These are phyloP conservation scores for Talaromyces sp. DNA, from an alignment of 2,329 filamentous ascomycete genomes.

Conservation along the genomic window DNA sequence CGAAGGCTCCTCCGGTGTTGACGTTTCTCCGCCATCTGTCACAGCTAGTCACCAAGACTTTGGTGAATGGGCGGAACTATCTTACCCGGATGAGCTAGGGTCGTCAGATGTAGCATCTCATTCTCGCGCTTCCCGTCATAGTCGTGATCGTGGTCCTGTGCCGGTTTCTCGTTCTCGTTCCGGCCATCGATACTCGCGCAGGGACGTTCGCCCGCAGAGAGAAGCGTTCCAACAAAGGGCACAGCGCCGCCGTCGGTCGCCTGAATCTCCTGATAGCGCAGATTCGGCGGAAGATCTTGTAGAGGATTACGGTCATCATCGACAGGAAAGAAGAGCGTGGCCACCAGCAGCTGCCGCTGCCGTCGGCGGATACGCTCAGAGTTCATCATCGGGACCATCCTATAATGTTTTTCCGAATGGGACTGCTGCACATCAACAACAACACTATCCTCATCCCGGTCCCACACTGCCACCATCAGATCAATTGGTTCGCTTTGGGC, in stretches of 20 bases:
- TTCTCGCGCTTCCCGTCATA: constrained; percentile 37
- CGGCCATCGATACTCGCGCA: constrained; percentile 37
- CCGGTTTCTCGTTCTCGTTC: constrained; percentile 36
- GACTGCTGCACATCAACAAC: constrained; percentile 26
- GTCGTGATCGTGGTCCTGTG: constrained; percentile 39
- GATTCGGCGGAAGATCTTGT: constrained; percentile 63
- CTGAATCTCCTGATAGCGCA: constrained; percentile 58
- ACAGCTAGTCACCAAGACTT: constrained; percentile 39
- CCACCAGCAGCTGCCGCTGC: constrained; percentile 28
- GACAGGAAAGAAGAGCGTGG: constrained; percentile 35
- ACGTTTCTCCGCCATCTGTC: constrained; percentile 41
- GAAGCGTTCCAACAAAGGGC: constrained; percentile 34
- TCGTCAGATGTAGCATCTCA: constrained; percentile 47
- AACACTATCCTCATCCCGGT: constrained; percentile 26
- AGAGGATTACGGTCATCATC: constrained; percentile 42
- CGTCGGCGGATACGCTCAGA: constrained; percentile 37
- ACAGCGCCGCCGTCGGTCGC: constrained; percentile 45
- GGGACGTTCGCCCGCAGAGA: constrained; percentile 30
- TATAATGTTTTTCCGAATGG: constrained; percentile 35
- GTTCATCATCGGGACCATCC: constrained; percentile 39
- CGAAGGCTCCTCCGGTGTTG: constrained; percentile 41
- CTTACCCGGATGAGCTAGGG: constrained; percentile 46
- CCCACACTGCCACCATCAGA: constrained; percentile 30
- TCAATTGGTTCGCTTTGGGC: constrained; percentile 32
- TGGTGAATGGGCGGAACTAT: constrained; percentile 36